phyloP scores from a whole-genome alignment of 176 grass and related monocot species.

The Triticum dicoccoides region DNA sequence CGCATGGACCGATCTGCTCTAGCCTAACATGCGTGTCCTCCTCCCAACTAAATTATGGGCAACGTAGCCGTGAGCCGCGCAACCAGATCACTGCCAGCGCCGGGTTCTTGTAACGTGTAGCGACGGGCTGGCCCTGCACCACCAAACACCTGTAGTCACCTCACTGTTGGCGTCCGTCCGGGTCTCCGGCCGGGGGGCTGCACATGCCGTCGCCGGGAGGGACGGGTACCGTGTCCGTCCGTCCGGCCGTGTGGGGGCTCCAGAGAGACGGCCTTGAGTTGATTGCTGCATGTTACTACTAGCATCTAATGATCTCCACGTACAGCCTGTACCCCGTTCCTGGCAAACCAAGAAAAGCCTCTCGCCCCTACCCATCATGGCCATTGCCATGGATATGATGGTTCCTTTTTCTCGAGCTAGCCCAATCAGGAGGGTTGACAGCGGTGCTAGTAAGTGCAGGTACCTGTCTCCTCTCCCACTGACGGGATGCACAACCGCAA shows the following conservation, averaged over 20 bases:
- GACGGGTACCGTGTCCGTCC: too few relatives aligned
- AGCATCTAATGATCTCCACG: neutral
- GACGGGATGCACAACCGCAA: neutral
- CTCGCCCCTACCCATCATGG: neutral
- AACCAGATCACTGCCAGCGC: neutral
- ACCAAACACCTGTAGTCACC: neutral
- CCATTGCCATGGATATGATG: neutral
- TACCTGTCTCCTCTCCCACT: slow-evolving; percentile 19
- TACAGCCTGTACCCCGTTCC: slow-evolving; percentile 6
- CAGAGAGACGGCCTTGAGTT: neutral
- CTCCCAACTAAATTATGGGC: neutral
- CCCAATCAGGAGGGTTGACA: neutral
- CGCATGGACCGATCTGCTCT: neutral
- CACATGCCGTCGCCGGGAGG: neutral
- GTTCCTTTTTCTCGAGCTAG: neutral
- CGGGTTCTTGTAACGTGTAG: neutral
- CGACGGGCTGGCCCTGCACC: neutral
- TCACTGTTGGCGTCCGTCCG: neutral
- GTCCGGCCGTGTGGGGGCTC: neutral
- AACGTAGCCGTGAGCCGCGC: neutral
- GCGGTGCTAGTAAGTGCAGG: neutral
- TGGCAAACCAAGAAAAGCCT: slow-evolving; percentile 38
- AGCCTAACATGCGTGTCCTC: too few relatives aligned
- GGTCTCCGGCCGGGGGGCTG: slow-evolving; percentile 15
- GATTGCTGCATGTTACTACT: slow-evolving; percentile 21